Base-by-base conservation (phyloP, 1,284 basidiomycete genomes). In the Ceratobasidium theobromae region DNA sequence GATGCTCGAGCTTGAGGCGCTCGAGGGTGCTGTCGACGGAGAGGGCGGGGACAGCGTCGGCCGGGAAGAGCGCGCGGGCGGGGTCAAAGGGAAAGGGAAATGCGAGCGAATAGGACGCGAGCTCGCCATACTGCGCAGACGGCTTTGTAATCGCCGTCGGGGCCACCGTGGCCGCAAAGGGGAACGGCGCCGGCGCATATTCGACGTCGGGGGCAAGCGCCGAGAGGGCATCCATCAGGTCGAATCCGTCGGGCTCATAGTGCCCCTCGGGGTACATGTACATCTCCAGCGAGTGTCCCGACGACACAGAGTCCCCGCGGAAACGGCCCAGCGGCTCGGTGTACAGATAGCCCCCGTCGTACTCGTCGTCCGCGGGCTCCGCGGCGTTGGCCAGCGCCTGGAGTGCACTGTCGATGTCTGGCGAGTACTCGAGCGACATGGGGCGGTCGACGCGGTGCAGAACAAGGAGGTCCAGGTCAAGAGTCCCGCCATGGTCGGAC, bases 281-380 rank as follows among this genome's bases (percentile, higher is more conserved):
- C 40, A 53, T 32, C 51, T 65, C 58, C 55, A 68, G 52, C 55
- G 70, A 57, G 67, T 58, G 33, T 33, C 81, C 84, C 4, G 86
- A 85, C 21, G 85, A 84, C 0, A 86, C 86, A 52, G 86, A 84
- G 49, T 83, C 84, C 77, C 83, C 79, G 68, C 86, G 83, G 76
- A 87, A 87, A 71, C 86, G 79, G 68, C 71, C 74, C 30, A 72
- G 70, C 41, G 73, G 72, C 57, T 76, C 72, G 67, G 80, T 78
- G 75, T 88, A 87, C 65, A 88, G 76, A 74, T 86, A 87, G 71
- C 75, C 76, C 66, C 73, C 71, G 72, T 76, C 73, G 43, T 45
- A 45, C 9, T 45, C 43, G 43, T n/a, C 43, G 70, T 74, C 72
- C 53, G 71, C 49, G 43, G 74, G 70, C 51, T 25, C 35, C 62